Percentiles rank a stretch among this genome's conserved stretches.
Conservation (phyloP, 2,329 filamentous ascomycete genomes). For the Rhexocercosporidium sp. region DNA sequence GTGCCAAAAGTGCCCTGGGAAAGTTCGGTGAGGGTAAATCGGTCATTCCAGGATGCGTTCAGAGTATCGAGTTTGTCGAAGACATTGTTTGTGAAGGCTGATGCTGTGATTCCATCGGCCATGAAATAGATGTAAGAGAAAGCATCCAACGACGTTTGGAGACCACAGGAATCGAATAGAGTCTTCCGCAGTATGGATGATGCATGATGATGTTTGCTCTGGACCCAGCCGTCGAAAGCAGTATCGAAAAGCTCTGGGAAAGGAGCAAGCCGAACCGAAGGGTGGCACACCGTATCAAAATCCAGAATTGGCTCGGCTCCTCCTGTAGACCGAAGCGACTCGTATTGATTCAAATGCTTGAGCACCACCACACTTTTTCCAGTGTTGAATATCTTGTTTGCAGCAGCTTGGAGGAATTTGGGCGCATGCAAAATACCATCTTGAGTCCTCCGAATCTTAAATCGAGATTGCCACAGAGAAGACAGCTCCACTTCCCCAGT, state of each 20-base stretch:
- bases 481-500: slow-evolving; percentile 61
- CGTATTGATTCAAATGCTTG: slow-evolving; percentile 68
- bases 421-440: slow-evolving; percentile 71
- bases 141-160: slow-evolving; percentile 68
- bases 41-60: slow-evolving; percentile 73
- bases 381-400: slow-evolving; percentile 77
- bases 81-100: slow-evolving; percentile 68
- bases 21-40: slow-evolving; percentile 79
- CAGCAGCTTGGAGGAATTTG: slow-evolving; percentile 72
- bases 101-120: slow-evolving; percentile 71
- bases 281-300: slow-evolving; percentile 60
- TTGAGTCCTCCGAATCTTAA: slow-evolving; percentile 65
- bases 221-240: slow-evolving; percentile 78
- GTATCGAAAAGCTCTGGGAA: slow-evolving; percentile 77
- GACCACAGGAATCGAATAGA: slow-evolving; percentile 71
- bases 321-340: slow-evolving; percentile 42
- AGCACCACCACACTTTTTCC: slow-evolving; percentile 89
- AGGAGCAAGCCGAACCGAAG: slow-evolving; percentile 58
- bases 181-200: slow-evolving; percentile 68
- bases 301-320: slow-evolving; percentile 55
- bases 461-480: slow-evolving; percentile 79
- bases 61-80: slow-evolving; percentile 76
- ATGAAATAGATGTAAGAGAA: slow-evolving; percentile 79
- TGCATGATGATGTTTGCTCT: slow-evolving; percentile 73
- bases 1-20: slow-evolving; percentile 72